Conservation (phyloP, 805 yeast species). For the Lachancea meyersii region DNA sequence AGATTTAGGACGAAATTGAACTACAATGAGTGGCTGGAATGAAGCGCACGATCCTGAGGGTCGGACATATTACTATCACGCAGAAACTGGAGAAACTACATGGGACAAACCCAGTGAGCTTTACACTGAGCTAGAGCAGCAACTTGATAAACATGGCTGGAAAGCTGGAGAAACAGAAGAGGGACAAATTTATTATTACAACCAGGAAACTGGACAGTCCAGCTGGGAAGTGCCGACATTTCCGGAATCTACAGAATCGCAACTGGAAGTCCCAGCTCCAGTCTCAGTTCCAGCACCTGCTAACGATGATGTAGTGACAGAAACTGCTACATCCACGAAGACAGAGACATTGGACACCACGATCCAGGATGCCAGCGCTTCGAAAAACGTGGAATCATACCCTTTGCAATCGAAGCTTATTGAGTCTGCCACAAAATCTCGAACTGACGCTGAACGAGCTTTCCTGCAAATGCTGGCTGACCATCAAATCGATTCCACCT, state of each 20-base stretch:
- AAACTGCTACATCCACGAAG: not conserved
- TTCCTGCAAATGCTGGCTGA: constrained; percentile 51
- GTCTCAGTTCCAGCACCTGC: not conserved
- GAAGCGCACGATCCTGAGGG: constrained; percentile 60
- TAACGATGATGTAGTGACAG: not conserved
- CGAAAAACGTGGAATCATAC: constrained; percentile 10
- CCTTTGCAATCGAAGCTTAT: constrained; percentile 27
- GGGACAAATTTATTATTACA: constrained; percentile 65
- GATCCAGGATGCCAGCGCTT: not conserved
- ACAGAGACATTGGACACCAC: not conserved
- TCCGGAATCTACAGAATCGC: constrained; percentile 2
- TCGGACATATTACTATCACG: constrained; percentile 62
- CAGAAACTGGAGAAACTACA: constrained; percentile 57
- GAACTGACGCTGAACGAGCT: constrained; percentile 37
- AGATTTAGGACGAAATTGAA: no score
- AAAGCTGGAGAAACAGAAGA: constrained; percentile 43
- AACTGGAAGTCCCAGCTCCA: constrained; percentile 8
- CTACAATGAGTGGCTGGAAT: constrained; percentile 51
- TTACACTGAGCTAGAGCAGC: constrained; percentile 36
- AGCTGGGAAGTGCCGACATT: constrained; percentile 71
- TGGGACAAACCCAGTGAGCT: constrained; percentile 75
- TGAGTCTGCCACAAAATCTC: constrained; percentile 21
- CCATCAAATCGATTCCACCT: constrained; percentile 57
- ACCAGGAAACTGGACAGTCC: constrained; percentile 55
- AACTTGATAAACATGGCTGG: constrained; percentile 52